Evolutionary conservation across 805 yeast genomes (phyloP), one percentile per base, ranked within the genome.

Genomic region (Millerozyma acaciae): DNA sequence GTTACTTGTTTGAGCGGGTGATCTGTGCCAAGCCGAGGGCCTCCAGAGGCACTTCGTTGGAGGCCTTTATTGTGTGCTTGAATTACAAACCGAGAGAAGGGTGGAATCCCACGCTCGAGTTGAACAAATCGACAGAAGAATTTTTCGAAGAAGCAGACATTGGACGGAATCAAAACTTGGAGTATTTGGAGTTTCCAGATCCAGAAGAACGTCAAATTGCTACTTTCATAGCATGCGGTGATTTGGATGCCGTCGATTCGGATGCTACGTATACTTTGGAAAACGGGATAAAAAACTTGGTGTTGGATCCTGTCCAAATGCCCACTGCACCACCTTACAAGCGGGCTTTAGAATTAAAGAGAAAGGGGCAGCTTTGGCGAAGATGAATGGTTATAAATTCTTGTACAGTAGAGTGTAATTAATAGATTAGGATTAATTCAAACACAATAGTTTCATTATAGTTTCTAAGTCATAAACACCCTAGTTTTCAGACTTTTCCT

Each of bases 311-410:
- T 0, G 95, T 93, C 8, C 97, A 93, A 51, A 69, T 78, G 56
- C 98, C 98, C 6, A 89, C 96, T 1, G 93, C 95, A 20, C 98
- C 98, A 1, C 97, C 98, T 1, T 93, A 93, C 60, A 90, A 90
- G 61, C 76, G 77, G 37, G 98, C 97, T 0, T 61, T 93, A 37
- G 95, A 87, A 53, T 66, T 85, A 74, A 87, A 85, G 60, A 72
- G 96, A 50, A 73, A 73, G 37, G 96, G 96, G 5, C 54, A 53
- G 26, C 10, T 23, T 6, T n/a, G n/a, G n/a, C n/a, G n/a, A n/a
- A n/a, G n/a, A n/a, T n/a, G n/a, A n/a, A n/a, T n/a, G n/a, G n/a
- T n/a, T n/a, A n/a, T n/a, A n/a, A n/a, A n/a, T n/a, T n/a, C n/a
- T n/a, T n/a, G n/a, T n/a, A n/a, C n/a, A n/a, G n/a, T n/a, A n/a